These are phyloP conservation scores for Cystobasidium onofrii DNA, from an alignment of 768 basidiomycete species.

Conservation along the genomic window DNA sequence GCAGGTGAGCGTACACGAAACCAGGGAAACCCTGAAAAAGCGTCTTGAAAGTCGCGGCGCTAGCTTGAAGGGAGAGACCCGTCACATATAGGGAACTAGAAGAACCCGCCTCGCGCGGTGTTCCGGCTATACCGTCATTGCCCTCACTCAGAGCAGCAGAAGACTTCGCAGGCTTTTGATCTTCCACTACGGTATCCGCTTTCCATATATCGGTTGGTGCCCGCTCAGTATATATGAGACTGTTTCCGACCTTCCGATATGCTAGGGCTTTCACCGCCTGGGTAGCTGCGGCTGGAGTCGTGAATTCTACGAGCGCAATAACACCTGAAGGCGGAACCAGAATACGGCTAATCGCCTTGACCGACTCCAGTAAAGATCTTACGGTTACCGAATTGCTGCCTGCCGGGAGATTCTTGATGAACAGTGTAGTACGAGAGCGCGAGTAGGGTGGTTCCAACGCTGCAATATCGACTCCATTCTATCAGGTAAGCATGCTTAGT, in stretches of 20 bases:
- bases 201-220: slow-evolving; percentile 77
- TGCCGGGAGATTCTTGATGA: slow-evolving; percentile 95
- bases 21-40: slow-evolving; percentile 53
- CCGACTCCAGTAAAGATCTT: slow-evolving; percentile 65
- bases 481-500: not conserved
- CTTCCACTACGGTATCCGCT: slow-evolving; percentile 39
- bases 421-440: slow-evolving; percentile 66
- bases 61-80: not conserved
- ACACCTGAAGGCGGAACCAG: slow-evolving; percentile 86
- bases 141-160: not conserved
- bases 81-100: not conserved
- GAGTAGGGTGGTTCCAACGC: slow-evolving; percentile 45
- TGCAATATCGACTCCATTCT: slow-evolving; percentile 46
- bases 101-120: not conserved
- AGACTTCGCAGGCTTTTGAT: not conserved
- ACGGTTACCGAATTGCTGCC: slow-evolving; percentile 69
- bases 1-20: not conserved
- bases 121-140: not conserved
- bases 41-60: not conserved
- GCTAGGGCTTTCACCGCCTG: slow-evolving; percentile 73
- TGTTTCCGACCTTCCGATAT: slow-evolving; percentile 79
- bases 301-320: slow-evolving; percentile 82
- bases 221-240: slow-evolving; percentile 84
- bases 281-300: slow-evolving; percentile 60
- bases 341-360: slow-evolving; percentile 63